Evolutionary conservation across 2,329 filamentous ascomycete genomes (phyloP).

Genomic region (Ophiostoma sp.): DNA sequence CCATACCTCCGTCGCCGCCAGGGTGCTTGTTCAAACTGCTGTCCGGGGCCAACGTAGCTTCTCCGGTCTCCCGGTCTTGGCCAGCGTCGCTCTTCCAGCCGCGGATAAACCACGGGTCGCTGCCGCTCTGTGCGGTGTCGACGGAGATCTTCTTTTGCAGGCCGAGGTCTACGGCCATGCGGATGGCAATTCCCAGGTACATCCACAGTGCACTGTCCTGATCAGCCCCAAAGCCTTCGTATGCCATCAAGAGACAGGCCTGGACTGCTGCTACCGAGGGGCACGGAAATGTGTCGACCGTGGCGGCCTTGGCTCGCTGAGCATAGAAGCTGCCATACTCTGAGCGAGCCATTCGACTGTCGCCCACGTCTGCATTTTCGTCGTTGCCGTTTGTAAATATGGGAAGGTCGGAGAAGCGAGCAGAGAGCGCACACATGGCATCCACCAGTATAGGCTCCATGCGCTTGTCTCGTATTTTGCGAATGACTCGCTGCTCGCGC

Average conservation of each 20-base stretch:
- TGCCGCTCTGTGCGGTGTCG: constrained; percentile 49
- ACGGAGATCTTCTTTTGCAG: constrained; percentile 77
- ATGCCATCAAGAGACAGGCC: constrained; percentile 75
- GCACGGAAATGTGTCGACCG: constrained; percentile 76
- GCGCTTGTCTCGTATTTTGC: constrained; percentile 72
- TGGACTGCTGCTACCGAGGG: constrained; percentile 80
- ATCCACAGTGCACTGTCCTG: constrained; percentile 91
- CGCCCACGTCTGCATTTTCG: constrained; percentile 30
- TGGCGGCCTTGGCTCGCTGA: constrained; percentile 73
- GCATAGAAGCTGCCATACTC: constrained; percentile 75
- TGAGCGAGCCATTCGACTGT: constrained; percentile 39
- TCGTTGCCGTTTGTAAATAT: constrained; percentile 48
- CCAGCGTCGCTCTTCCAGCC: background rate
- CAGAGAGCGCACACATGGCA: constrained; percentile 75
- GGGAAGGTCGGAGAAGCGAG: constrained; percentile 67
- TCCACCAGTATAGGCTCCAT: constrained; percentile 82
- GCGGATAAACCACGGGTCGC: constrained; percentile 42
- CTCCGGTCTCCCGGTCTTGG: background rate
- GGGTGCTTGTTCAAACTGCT: constrained; percentile 27
- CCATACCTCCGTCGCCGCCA: background rate
- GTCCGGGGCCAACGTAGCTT: background rate
- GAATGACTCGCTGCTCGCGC: constrained; percentile 64
- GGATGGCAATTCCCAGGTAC: constrained; percentile 83
- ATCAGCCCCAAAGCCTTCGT: constrained; percentile 82
- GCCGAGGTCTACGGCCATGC: constrained; percentile 61